Conservation (phyloP, 139 green algal genomes). For the Mesotaenium endlicherianum region DNA sequence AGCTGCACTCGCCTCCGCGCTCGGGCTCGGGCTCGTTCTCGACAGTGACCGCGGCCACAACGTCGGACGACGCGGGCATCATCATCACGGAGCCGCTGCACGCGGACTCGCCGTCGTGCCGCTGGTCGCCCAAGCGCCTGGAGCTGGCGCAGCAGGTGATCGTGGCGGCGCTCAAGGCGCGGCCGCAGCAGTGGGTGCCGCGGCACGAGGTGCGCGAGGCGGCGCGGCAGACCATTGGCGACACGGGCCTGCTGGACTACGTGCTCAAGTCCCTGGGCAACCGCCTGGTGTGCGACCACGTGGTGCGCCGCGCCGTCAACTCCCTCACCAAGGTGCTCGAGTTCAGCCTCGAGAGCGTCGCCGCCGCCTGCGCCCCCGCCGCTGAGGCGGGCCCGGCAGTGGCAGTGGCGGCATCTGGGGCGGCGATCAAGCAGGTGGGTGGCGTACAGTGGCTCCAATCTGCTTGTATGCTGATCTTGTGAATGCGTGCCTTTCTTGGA, state of each 20-base stretch:
- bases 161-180: conserved; percentile 31
- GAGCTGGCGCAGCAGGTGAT: conserved; percentile 39
- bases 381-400: too few relatives aligned
- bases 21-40: background rate
- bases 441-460: too few relatives aligned
- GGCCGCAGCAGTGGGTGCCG: conserved; percentile 24
- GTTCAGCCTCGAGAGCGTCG: conserved; percentile 41
- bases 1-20: background rate
- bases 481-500: too few relatives aligned
- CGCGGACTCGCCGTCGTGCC: conserved; percentile 29
- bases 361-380: too few relatives aligned
- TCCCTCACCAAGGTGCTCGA: conserved; percentile 50
- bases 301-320: conserved; percentile 33
- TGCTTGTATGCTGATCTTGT: too few relatives aligned
- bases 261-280: conserved; percentile 63
- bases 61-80: background rate
- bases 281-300: conserved; percentile 29
- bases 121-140: conserved; percentile 48
- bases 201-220: conserved; percentile 50
- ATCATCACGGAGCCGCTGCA: conserved; percentile 10
- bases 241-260: conserved; percentile 66
- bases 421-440: too few relatives aligned
- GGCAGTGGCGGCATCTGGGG: too few relatives aligned
- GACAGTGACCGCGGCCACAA: background rate
- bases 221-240: conserved; percentile 54